phyloP scores from a whole-genome alignment of 768 basidiomycete genomes.

The Pholiota conissans region DNA sequence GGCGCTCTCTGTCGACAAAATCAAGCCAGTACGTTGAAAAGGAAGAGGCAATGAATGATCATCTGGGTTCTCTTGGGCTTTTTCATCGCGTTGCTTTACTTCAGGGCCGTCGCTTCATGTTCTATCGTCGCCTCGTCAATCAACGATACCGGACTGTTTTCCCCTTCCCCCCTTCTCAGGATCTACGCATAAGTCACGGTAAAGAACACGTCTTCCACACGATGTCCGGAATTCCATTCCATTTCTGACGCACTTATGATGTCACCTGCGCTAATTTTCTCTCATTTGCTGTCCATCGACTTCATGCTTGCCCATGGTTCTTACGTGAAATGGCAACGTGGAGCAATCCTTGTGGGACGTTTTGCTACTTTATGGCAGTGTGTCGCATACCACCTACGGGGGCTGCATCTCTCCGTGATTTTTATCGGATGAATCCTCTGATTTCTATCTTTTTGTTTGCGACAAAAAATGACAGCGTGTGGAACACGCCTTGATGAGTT shows the following conservation, averaged over 20 bases:
- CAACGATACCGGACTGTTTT: neutral
- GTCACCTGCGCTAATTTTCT: neutral
- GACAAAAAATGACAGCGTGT: slow-evolving; percentile 3
- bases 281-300: neutral
- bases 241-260: neutral
- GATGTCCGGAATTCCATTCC: neutral
- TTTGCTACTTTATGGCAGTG: neutral
- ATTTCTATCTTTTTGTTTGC: too few species aligned
- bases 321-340: neutral
- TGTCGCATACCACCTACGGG: neutral
- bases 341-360: neutral
- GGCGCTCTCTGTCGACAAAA: slow-evolving; percentile 53
- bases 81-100: too few species aligned
- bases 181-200: neutral
- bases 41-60: slow-evolving; percentile 40
- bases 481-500: neutral
- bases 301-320: neutral
- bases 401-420: neutral
- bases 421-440: neutral
- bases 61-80: neutral
- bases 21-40: slow-evolving; percentile 41
- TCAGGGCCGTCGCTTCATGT: too few species aligned
- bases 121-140: neutral
- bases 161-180: neutral
- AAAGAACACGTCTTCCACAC: neutral